Evolutionary conservation across 169 alveolate genomes (phyloP), one percentile per base, ranked within the genome.

Genomic region (Plasmodium adleri): DNA sequence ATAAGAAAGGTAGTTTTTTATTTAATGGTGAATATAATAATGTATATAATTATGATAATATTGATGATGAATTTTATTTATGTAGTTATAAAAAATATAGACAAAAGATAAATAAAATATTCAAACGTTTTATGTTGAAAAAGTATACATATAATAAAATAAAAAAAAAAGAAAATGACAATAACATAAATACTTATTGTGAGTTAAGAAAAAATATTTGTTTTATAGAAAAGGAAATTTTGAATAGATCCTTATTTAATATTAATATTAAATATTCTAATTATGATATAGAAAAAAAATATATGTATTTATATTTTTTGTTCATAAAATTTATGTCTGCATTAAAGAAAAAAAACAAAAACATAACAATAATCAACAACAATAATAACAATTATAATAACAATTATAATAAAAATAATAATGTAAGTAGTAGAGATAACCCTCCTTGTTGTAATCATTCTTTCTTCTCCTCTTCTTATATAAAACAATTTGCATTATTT

Each of bases 141-240:
- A 39, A 39, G 47, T 3, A 39, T 39, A 39, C 5, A 39, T 39
- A 39, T 39, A 39, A 39, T 39, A 39, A 39, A 39, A 39, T 7
- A 6, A 39, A 39, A 39, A 39, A 39, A 39, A 15, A 56, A 56
- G 47, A 17, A 28, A 26, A 52, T 12, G 10, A 43, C 20, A 12
- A 56, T 45, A 13, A 32, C 1, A 13, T 6, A 8, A 43, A 15
- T 12, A 45, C 28, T 7, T 20, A 66, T 22, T 39, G 47, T 39
- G 91, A 83, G 49, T 26, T 83, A 58, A 83, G 71, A 2, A 83
- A 66, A 71, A 39, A 83, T 32, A 3, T 70, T n/a, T 83, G 67
- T 10, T 83, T 58, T 49, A 9, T 59, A 39, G 74, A 83, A 60
- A 83, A 83, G 20, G 85, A 83, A 20, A 83, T 49, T 3, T 15